A percentile compares a stretch with the other conserved stretches of the same genome.
phyloP scores from a whole-genome alignment of 495 filamentous ascomycete species.

The Lasiosphaeria hispida region DNA sequence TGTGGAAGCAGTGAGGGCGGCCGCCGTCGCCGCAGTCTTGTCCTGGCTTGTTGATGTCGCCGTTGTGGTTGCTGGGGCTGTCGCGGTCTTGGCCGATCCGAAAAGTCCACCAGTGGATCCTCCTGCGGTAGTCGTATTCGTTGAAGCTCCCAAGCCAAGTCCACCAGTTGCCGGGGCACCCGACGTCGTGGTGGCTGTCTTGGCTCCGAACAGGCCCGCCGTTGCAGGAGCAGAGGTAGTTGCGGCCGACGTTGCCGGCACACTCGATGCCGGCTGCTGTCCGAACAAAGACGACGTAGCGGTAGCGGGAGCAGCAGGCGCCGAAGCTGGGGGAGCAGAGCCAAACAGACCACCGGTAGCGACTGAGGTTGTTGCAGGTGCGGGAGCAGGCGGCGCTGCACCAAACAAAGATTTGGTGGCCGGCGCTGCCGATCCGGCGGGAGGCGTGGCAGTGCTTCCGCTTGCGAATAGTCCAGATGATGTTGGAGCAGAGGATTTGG shows the following conservation, averaged over 20 bases:
- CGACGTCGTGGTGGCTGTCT: background rate
- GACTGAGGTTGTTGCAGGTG: slow-evolving; percentile 21
- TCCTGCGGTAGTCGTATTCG: background rate
- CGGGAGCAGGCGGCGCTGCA: slow-evolving; percentile 5
- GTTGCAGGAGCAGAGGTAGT: background rate
- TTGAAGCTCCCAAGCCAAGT: background rate
- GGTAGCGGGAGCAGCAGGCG: slow-evolving; percentile 18
- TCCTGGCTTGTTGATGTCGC: slow-evolving; percentile 13
- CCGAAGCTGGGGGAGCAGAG: background rate
- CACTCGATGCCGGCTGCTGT: background rate
- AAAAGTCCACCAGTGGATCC: background rate
- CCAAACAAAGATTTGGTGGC: slow-evolving; percentile 37
- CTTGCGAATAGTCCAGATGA: background rate
- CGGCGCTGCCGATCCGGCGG: background rate
- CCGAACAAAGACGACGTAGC: slow-evolving; percentile 21
- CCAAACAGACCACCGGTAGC: background rate
- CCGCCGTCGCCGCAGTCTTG: slow-evolving; percentile 26
- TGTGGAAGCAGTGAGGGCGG: slow-evolving; percentile 65
- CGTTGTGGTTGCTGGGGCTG: background rate
- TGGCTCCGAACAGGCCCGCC: background rate
- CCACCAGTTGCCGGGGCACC: slow-evolving; percentile 1
- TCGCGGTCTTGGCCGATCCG: background rate
- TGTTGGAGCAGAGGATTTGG: background rate
- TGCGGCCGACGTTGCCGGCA: background rate
- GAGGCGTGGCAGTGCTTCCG: slow-evolving; percentile 2